Evolutionary conservation across 2,329 filamentous ascomycete species (phyloP).

Genomic region (Parastagonospora nodorum): DNA sequence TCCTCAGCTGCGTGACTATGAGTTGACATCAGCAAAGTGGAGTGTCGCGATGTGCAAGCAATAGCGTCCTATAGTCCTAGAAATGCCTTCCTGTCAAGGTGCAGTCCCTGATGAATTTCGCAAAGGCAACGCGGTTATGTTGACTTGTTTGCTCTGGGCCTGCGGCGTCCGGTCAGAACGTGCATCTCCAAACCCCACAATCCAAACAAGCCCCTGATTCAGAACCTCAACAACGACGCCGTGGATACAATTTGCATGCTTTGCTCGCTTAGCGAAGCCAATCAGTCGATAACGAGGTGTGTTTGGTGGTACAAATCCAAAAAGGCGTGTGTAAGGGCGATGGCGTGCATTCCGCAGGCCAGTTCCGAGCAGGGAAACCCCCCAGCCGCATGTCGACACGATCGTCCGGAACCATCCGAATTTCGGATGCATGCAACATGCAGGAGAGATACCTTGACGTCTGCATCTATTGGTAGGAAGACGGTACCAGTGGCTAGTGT

Average conservation of each 20-base stretch:
- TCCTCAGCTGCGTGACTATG: slow-evolving; percentile 2
- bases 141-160: slow-evolving; percentile 12
- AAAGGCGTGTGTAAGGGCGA: slow-evolving; percentile 25
- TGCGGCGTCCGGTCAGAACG: slow-evolving; percentile 20
- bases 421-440: slow-evolving; percentile 34
- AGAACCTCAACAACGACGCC: slow-evolving; percentile 12
- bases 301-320: slow-evolving; percentile 28
- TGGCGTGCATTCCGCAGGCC: slow-evolving; percentile 35
- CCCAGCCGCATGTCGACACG: slow-evolving; percentile 22
- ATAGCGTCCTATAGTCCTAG: background rate
- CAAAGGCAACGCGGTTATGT: background rate
- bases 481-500: slow-evolving; percentile 14
- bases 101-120: background rate
- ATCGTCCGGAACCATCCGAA: slow-evolving; percentile 43
- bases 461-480: slow-evolving; percentile 12
- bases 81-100: background rate
- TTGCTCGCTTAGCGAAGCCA: slow-evolving; percentile 22
- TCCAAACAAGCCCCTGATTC: slow-evolving; percentile 15
- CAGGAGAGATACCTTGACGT: slow-evolving; percentile 19
- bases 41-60: background rate
- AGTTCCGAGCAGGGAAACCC: slow-evolving; percentile 10
- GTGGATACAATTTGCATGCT: slow-evolving; percentile 1
- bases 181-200: slow-evolving; percentile 18
- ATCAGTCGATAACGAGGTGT: slow-evolving; percentile 21
- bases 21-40: background rate